These are phyloP conservation scores for Macrolepiota albuminosa DNA, from an alignment of 768 basidiomycete species.

Conservation along the genomic window DNA sequence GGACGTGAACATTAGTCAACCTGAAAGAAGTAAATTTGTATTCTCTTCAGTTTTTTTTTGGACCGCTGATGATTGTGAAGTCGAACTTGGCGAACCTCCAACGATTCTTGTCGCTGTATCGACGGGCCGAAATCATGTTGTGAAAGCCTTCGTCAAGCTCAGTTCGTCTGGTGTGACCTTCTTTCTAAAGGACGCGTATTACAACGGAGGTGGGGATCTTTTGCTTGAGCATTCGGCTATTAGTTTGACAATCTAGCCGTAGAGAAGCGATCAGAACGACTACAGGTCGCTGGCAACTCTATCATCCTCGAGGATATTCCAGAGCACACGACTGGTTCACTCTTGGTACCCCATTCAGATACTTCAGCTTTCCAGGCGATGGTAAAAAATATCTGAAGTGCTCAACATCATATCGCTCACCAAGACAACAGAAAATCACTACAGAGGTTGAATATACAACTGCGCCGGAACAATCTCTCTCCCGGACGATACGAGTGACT, in stretches of 20 bases:
- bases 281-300: conserved; percentile 36
- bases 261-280: conserved; percentile 16
- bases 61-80: conserved; percentile 27
- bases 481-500: conserved; percentile 49
- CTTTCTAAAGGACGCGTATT: conserved; percentile 35
- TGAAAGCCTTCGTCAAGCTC: conserved; percentile 48
- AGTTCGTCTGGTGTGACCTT: conserved; percentile 52
- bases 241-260: conserved; percentile 1
- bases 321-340: conserved; percentile 37
- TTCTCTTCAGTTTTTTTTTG: not conserved
- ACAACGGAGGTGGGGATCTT: conserved; percentile 29
- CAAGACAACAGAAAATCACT: conserved; percentile 53
- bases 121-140: conserved; percentile 66
- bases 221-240: not conserved
- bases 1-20: conserved; percentile 59
- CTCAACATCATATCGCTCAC: conserved; percentile 1
- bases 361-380: conserved; percentile 55
- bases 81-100: conserved; percentile 59
- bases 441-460: conserved; percentile 69
- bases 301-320: conserved; percentile 47
- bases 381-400: conserved; percentile 32
- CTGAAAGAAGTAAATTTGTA: conserved; percentile 34
- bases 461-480: conserved; percentile 41
- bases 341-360: conserved; percentile 65
- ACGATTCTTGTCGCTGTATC: conserved; percentile 52